Conservation (phyloP, 2,329 filamentous ascomycete genomes). For the Talaromyces sp. region DNA sequence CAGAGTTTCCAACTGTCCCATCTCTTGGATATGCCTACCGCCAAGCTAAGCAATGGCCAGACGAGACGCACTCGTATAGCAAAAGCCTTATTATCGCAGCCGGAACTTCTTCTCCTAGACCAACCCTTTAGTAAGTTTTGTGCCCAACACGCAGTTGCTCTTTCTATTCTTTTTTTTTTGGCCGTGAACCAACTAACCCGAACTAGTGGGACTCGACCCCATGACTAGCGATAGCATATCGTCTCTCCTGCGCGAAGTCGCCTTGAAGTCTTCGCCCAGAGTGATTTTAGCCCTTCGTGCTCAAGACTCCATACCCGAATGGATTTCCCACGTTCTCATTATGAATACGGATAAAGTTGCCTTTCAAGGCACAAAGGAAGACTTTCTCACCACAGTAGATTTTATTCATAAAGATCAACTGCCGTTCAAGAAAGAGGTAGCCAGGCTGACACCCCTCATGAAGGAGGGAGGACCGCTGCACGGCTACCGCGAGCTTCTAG, state of each 20-base stretch:
- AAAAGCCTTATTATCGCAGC: conserved; percentile 70
- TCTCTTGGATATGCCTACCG: conserved; percentile 74
- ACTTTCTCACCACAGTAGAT: conserved; percentile 60
- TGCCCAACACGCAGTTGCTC: background rate
- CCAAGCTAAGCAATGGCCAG: conserved; percentile 91
- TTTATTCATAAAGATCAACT: conserved; percentile 17
- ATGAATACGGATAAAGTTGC: conserved; percentile 33
- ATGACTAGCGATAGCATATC: conserved; percentile 70
- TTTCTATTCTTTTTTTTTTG: background rate
- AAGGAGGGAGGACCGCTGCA: background rate
- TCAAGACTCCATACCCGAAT: conserved; percentile 81
- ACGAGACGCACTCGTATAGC: conserved; percentile 82
- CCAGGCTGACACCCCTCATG: background rate
- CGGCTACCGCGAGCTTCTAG: background rate
- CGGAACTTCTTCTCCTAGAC: conserved; percentile 79
- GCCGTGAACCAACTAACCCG: conserved; percentile 13
- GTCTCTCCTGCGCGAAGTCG: conserved; percentile 63
- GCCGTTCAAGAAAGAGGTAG: background rate
- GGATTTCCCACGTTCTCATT: conserved; percentile 81
- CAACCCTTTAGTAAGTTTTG: conserved; percentile 72
- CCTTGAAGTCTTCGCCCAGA: conserved; percentile 61
- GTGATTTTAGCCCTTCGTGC: conserved; percentile 74
- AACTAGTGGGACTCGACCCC: conserved; percentile 76
- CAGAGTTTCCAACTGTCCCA: conserved; percentile 62
- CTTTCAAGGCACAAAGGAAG: conserved; percentile 59